Percentiles rank a stretch among this genome's conserved stretches.
These are phyloP conservation scores for Aethionema arabicum DNA, from an alignment of 345 rosid genomes.

Conservation along the genomic window DNA sequence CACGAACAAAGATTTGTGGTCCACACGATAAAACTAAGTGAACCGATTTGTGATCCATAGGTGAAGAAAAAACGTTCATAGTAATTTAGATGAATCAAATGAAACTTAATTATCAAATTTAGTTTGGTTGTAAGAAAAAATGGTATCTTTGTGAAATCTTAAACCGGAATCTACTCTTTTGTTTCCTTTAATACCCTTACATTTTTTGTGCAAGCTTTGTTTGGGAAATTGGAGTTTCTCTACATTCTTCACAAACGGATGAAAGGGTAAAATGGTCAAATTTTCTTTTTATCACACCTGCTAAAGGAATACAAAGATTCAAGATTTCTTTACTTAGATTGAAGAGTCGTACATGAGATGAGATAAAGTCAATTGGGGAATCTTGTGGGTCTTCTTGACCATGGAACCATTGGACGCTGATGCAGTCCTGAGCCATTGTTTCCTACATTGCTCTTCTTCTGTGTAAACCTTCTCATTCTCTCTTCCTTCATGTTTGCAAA, in stretches of 20 bases:
- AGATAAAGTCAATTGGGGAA: conserved; percentile 41
- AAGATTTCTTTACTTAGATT: neutral
- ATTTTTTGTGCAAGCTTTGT: neutral
- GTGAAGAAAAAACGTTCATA: too few species aligned
- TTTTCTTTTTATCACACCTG: neutral
- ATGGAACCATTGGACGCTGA: conserved; percentile 41
- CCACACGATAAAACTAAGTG: too few species aligned
- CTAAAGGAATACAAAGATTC: neutral
- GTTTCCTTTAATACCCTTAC: neutral
- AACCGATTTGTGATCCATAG: too few species aligned
- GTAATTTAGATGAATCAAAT: too few species aligned
- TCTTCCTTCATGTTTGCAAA: conserved; percentile 87
- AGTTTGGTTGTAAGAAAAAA: too few species aligned
- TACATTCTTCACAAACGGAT: neutral
- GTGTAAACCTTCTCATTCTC: conserved; percentile 48
- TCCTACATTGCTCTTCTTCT: conserved; percentile 35
- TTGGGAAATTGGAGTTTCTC: neutral
- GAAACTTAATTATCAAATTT: too few species aligned
- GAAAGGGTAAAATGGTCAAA: neutral
- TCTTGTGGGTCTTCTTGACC: conserved; percentile 53
- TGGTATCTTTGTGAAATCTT: too few species aligned
- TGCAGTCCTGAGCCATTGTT: conserved; percentile 34
- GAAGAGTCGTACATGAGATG: conserved; percentile 2
- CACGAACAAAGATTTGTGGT: too few species aligned
- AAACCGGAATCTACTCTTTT: too few species aligned